These are phyloP conservation scores for Brassica napus DNA, from an alignment of 345 rosid species.

Conservation along the genomic window Da-Ae NC_063450.1:27841001-27841500, in stretches of 20 bases:
- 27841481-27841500: constrained; percentile 76
- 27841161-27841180: constrained; percentile 40
- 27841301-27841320: not conserved
- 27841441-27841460: constrained; percentile 45
- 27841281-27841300: constrained; percentile 35
- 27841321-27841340: constrained; percentile 42
- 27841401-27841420: constrained; percentile 44
- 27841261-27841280: constrained; percentile 35
- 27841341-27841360: constrained; percentile 43
- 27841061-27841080: constrained; percentile 21
- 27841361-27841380: constrained; percentile 15
- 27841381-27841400: constrained; percentile 56
- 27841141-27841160: constrained; percentile 33
- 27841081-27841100: constrained; percentile 15
- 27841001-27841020: not conserved
- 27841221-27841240: too few species aligned
- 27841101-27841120: constrained; percentile 19
- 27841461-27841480: constrained; percentile 50
- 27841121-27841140: constrained; percentile 7
- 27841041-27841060: constrained; percentile 21
- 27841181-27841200: constrained; percentile 34
- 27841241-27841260: constrained; percentile 15
- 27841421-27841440: constrained; percentile 51
- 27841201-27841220: not conserved
- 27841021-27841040: not conserved